Percentiles rank a stretch among this genome's conserved stretches.
Conservation (phyloP, 768 basidiomycete species). For the Gymnopilus junonius region DNA sequence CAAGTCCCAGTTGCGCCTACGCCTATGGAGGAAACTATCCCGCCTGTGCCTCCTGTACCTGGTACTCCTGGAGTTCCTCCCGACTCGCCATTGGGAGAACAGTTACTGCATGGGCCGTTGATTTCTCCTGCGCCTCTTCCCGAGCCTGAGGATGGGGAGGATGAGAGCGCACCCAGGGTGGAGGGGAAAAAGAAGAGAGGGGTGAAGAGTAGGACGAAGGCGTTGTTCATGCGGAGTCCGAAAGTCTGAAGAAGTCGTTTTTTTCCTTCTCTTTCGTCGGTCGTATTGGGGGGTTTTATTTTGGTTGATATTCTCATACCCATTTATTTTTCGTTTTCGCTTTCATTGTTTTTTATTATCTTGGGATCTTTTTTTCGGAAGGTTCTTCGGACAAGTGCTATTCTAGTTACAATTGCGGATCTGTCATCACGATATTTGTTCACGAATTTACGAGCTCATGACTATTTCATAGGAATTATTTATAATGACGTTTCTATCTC, state of each 20-base stretch:
- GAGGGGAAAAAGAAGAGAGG: conserved; percentile 7
- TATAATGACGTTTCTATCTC: not conserved
- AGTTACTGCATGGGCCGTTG: conserved; percentile 25
- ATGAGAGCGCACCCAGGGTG: not conserved
- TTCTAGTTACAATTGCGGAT: not conserved
- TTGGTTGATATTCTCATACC: too few species aligned
- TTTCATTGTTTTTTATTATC: not conserved
- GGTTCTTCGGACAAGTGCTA: not conserved
- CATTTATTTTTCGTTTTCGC: not conserved
- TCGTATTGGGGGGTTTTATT: too few species aligned
- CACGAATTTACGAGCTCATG: not conserved
- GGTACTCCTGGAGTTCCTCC: conserved; percentile 14
- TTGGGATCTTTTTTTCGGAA: not conserved
- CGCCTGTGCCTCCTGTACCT: conserved; percentile 17
- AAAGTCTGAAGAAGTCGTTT: not conserved
- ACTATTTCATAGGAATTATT: not conserved
- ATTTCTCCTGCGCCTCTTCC: conserved; percentile 27
- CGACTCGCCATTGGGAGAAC: conserved; percentile 24
- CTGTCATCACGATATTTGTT: not conserved
- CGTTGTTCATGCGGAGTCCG: conserved; percentile 16
- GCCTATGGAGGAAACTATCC: not conserved
- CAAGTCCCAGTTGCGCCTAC: conserved; percentile 10
- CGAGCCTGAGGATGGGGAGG: conserved; percentile 16
- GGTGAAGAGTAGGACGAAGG: conserved; percentile 8
- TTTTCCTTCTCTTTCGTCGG: not conserved